Percentiles rank a stretch among this genome's conserved stretches.
Conservation (phyloP, 768 basidiomycete species). For the Gymnopilus dilepis region DNA sequence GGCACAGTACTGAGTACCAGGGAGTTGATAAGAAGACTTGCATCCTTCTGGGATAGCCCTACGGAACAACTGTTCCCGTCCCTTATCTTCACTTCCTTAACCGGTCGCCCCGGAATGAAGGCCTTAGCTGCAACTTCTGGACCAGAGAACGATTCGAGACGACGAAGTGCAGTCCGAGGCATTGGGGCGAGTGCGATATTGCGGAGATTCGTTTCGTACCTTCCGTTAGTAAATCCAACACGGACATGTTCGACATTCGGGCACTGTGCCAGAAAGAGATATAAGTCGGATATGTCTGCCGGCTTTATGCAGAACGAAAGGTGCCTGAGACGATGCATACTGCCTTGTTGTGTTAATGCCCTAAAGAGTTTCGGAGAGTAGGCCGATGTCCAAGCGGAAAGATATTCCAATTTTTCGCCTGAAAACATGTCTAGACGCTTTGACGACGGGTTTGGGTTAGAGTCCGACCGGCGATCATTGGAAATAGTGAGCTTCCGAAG, state of each 20-base stretch:
- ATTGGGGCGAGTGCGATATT: not conserved
- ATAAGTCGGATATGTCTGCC: not conserved
- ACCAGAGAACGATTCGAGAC: not conserved
- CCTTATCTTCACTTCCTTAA: not conserved
- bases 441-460: not conserved
- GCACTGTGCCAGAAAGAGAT: not conserved
- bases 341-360: not conserved
- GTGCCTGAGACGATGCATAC: not conserved
- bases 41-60: not conserved
- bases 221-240: not conserved
- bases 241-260: not conserved
- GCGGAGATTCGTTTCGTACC: not conserved
- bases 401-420: not conserved
- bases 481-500: not conserved
- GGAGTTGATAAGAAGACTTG: not conserved
- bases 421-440: slow-evolving; percentile 1
- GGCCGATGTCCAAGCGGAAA: not conserved
- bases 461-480: not conserved
- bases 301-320: not conserved
- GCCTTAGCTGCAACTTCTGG: not conserved
- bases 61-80: too few relatives aligned
- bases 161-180: not conserved
- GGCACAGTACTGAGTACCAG: not conserved
- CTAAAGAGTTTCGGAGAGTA: not conserved
- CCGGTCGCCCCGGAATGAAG: slow-evolving; percentile 5